Base-by-base conservation (phyloP, 345 rosid species). In the Pistacia vera region DNA sequence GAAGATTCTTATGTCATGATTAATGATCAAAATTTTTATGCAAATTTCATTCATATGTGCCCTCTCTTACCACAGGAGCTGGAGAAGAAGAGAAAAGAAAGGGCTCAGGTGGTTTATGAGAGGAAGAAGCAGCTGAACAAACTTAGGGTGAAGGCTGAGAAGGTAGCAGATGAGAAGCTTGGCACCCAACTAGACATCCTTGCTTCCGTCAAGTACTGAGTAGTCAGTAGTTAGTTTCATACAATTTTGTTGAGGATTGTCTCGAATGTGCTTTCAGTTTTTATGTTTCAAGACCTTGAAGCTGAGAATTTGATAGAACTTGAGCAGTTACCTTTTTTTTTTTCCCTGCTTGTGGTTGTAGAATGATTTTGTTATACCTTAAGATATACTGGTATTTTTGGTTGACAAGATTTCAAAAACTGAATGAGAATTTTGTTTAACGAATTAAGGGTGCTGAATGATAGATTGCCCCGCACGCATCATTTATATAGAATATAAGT, bases 71-170 rank as follows among this genome's bases (percentile, higher is more conserved):
- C 11, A 8, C 82, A 89, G 98, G 98, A 93, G 71, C 83, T 92
- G 4, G 98, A 93, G 88, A 84, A 81, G 65, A 92, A 88, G 95
- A 92, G 97, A 76, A 92, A 93, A 87, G 97, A 92, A 66, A 92
- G 83, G 79, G 66, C 93, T 66, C 88, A 88, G 80, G 77, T 86
- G 33, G 76, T 66, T 2, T 93, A 91, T 41, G 93, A 93, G 83
- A 85, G 91, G 81, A 93, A 86, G 88, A 93, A 93, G 89, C 93
- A 90, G 76, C 75, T 93, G 72, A 85, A 67, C 78, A 93, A 91
- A 70, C 90, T 93, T 59, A 87, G 91, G 85, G 83, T 79, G 22
- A 93, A 90, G 88, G 98, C 95, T n/a, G 95, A 91, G 88, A 89
- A 83, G 71, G 83, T 79, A 61, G 95, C 90, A 3, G 97, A 91